Evolutionary conservation across 73 alveolate species (phyloP).

Genomic region (Symbiodinium pilosum): DNA sequence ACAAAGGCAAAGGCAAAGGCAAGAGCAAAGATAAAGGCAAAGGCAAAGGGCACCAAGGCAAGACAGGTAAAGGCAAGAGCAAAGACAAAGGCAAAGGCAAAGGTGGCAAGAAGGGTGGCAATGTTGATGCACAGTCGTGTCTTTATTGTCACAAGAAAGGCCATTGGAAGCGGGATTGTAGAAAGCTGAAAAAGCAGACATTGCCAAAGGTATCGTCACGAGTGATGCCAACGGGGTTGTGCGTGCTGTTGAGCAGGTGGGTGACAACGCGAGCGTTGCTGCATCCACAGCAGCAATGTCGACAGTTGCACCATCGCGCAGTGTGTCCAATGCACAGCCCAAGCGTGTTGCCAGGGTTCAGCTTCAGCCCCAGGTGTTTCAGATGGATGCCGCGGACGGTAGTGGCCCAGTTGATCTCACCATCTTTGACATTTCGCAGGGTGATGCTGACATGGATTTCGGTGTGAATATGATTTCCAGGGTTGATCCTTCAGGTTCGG

Average conservation of each 20-base stretch:
- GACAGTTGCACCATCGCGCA: neutral
- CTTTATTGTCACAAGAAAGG: neutral
- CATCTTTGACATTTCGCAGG: neutral
- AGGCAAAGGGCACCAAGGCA: neutral
- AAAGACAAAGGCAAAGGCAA: neutral
- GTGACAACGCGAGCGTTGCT: neutral
- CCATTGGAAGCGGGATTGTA: neutral
- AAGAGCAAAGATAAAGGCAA: neutral
- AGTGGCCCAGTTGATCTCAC: neutral
- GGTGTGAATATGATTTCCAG: neutral
- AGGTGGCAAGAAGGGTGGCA: neutral
- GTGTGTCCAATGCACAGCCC: neutral
- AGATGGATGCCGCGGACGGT: neutral
- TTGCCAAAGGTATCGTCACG: neutral
- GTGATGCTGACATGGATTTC: neutral
- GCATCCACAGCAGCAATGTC: neutral
- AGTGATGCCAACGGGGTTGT: neutral
- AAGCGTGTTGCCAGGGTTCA: too few relatives aligned
- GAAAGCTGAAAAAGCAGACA: neutral
- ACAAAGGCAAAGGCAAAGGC: neutral
- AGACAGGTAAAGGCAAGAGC: neutral
- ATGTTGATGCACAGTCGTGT: neutral
- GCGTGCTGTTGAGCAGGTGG: neutral
- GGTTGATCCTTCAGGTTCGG: neutral
- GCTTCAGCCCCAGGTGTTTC: too few relatives aligned